Conservation (phyloP, 768 basidiomycete genomes). For the Solioccasus polychromus region DNA sequence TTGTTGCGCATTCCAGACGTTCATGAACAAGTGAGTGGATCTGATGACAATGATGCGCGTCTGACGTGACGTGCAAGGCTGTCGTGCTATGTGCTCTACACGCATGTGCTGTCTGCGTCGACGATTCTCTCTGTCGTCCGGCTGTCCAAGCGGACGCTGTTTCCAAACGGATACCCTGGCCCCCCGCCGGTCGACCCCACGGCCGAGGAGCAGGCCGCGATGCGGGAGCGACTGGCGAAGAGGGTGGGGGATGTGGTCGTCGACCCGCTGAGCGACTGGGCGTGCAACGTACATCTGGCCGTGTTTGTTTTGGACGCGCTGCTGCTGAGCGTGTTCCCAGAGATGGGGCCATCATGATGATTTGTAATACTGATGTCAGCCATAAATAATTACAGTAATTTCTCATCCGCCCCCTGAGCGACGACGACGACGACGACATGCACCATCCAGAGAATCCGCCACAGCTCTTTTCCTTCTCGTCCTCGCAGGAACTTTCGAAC, state of each 20-base stretch:
- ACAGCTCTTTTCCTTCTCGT: slow-evolving; percentile 68
- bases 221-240: slow-evolving; percentile 43
- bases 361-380: slow-evolving; percentile 29
- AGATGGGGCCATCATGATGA: slow-evolving; percentile 43
- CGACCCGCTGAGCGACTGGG: slow-evolving; percentile 56
- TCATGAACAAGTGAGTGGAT: slow-evolving; percentile 54
- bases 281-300: slow-evolving; percentile 79
- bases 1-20: slow-evolving; percentile 45
- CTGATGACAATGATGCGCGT: not conserved
- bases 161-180: slow-evolving; percentile 87
- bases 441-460: slow-evolving; percentile 64
- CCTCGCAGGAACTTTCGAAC: slow-evolving; percentile 49
- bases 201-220: slow-evolving; percentile 64
- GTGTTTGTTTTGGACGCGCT: slow-evolving; percentile 72
- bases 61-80: slow-evolving; percentile 43
- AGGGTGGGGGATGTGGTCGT: slow-evolving; percentile 51
- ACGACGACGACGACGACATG: slow-evolving; percentile 19
- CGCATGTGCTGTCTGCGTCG: slow-evolving; percentile 47
- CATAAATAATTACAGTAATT: not conserved
- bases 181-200: slow-evolving; percentile 72
- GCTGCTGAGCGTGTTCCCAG: slow-evolving; percentile 74
- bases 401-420: slow-evolving; percentile 15
- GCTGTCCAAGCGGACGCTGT: slow-evolving; percentile 66
- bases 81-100: slow-evolving; percentile 64
- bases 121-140: slow-evolving; percentile 54